These are phyloP conservation scores for Cerrena zonata DNA, from an alignment of 1,284 basidiomycete genomes.

Conservation along the genomic window DNA sequence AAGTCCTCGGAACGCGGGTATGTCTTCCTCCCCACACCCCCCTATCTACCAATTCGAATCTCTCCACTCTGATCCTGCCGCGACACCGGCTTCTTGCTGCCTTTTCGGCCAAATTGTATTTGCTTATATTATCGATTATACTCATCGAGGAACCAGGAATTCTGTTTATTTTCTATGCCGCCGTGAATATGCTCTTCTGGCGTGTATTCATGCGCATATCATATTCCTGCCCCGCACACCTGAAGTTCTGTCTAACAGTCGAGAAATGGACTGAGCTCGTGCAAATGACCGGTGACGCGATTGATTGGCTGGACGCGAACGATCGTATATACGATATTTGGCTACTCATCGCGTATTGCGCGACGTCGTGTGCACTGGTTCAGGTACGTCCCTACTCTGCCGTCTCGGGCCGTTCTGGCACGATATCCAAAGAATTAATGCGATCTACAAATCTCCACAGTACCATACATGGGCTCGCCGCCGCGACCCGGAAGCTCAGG, in stretches of 20 bases:
- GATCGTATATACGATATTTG: slow-evolving; percentile 81
- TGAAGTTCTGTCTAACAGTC: slow-evolving; percentile 78
- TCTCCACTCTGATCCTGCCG: slow-evolving; percentile 5
- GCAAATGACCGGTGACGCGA: slow-evolving; percentile 67
- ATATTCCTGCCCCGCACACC: slow-evolving; percentile 78
- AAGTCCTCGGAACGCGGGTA: slow-evolving; percentile 58
- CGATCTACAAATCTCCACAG: slow-evolving; percentile 33
- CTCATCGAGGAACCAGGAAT: slow-evolving; percentile 46
- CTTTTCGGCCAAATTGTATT: neutral
- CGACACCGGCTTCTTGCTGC: neutral
- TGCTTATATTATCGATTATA: neutral
- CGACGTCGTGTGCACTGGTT: slow-evolving; percentile 85
- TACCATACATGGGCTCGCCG: slow-evolving; percentile 90
- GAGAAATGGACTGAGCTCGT: slow-evolving; percentile 77
- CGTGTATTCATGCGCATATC: slow-evolving; percentile 92
- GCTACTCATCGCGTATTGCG: slow-evolving; percentile 80
- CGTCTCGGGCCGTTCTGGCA: too few species aligned
- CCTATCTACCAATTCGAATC: slow-evolving; percentile 8
- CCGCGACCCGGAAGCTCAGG: slow-evolving; percentile 68
- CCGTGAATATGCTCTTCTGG: slow-evolving; percentile 87
- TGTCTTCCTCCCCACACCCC: slow-evolving; percentile 21
- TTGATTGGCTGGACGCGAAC: slow-evolving; percentile 85
- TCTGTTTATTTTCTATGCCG: slow-evolving; percentile 80
- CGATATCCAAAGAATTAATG: neutral
- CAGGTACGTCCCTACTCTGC: slow-evolving; percentile 52